Evolutionary conservation across 129 eudicot genomes (phyloP), one percentile per base, ranked within the genome.

Genomic region (Centrapalus pauciflorus): DNA sequence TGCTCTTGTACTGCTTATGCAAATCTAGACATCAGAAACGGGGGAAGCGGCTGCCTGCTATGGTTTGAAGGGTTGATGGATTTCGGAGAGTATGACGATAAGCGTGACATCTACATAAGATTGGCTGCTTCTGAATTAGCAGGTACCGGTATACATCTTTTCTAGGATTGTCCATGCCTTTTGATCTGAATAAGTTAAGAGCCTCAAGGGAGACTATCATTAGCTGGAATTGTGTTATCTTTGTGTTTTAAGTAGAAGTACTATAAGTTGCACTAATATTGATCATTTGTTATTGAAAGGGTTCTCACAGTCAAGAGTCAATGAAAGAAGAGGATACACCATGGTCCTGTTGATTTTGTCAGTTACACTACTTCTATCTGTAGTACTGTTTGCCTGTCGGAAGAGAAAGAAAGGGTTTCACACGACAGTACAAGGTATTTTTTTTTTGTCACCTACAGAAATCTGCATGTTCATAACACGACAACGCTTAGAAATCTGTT

Each of bases 1-100:
- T 78, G 82, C 43, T 48, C 58, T 11, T 78, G 82, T 73, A 50
- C 66, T 14, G 79, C 70, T 26, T 78, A 78, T 40, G 21, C 79
- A 33, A 73, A 64, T 73, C 27, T 72, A 29, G 75, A 79, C 26
- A 52, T 67, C 13, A 67, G 55, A 5, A 71, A 66, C 11, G 49
- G 69, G 0, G 78, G 88, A 16, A 73, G 61, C 26, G 79, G 79
- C 11, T 79, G 83, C 52, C 68, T 79, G 61, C 8, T 73, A 13
- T 79, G 79, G 83, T 59, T 79, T 45, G 70, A 34, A 28, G 77
- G 51, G 6, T 50, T 73, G 17, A 40, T 73, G 33, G 82, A 78
- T 41, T 32, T 73, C 5, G 23, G 77, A 51, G 61, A 64, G 13
- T 61, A 33, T 21, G 58, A 52, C 25, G 55, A 58, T 2, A 13